Evolutionary conservation across 2,329 filamentous ascomycete genomes (phyloP), one percentile per base, ranked within the genome.

Genomic region (Alternaria metachromatica): DNA sequence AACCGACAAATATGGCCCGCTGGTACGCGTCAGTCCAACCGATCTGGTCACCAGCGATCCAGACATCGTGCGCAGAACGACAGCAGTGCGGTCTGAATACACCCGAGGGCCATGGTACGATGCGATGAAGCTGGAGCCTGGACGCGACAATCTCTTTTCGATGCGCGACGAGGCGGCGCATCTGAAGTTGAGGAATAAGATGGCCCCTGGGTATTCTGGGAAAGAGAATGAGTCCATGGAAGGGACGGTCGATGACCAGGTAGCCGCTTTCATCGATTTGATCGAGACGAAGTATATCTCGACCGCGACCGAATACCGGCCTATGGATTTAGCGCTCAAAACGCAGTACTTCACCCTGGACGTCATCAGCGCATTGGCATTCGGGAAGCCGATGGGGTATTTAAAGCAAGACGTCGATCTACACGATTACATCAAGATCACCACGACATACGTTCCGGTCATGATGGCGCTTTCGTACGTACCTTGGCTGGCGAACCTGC

Each of bases 261-360:
- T 88, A 12, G 63, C 71, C 5, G 78, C 82, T 2, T 71, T 86
- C 3, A 63, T 88, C 37, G 66, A 78, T 5, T 78, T 87, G 6
- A 82, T 87, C 44, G 78, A 82, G 58, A 70, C 66, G n/a, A 84
- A 83, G 62, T 87, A 84, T 28, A 9, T 75, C 2, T 73, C 68
- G 1, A 65, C 57, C 0, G 11, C 53, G 2, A 33, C 62, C 18
- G 72, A 80, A 4, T 78, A 82, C 4, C 80, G 71, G 0, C 68
- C 77, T 1, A 72, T 76, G 57, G 85, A 87, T 55, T 74, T 84
- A 58, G 83, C 77, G 3, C 73, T 76, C 4, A 84, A 84, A 60
- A 76, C 80, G 2, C 83, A 86, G 37, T 88, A 80, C 73, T 84
- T 87, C 55, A 86, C 85, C 1, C 77, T 87, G 7, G 87, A 88